Evolutionary conservation across 1,139 yeast genomes (phyloP), one percentile per base, ranked within the genome.

Genomic region (Taiozyma sp.): DNA sequence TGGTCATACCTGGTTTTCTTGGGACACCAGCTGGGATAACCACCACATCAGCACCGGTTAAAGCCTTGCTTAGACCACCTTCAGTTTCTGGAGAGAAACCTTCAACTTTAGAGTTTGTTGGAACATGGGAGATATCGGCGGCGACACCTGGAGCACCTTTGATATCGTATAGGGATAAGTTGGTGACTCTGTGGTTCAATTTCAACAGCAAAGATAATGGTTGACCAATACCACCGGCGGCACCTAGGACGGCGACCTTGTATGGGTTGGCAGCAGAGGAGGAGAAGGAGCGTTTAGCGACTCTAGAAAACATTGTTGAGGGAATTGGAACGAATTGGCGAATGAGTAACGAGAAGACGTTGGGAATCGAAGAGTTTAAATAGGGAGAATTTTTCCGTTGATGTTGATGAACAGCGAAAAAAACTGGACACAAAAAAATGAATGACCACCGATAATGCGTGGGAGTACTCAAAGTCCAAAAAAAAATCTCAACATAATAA

Each of bases 11-110:
- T 60, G 98, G 98, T 79, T 93, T 93, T 80, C 99, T 88, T 74
- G 99, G 99, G 53, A 93, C 97, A 75, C 99, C 99, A 54, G 99
- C 99, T 65, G 99, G 98, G 71, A 93, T 92, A 62, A 93, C 78
- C 54, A 93, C 96, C 60, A 93, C 83, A 66, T 93, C 95, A 48
- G 96, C 79, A 59, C 82, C 93, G 59, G 82, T 78, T 64, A 93
- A 78, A 49, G 98, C 89, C 53, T 74, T 72, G 63, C 83, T 80
- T 66, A 93, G 79, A 49, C 96, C 97, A 53, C 84, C 84, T 44
- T 64, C 65, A 66, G 84, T 83, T 66, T 90, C 96, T 59, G 97
- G 96, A 57, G 89, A 80, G 77, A 76, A 88, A 49, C 97, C 95
- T 62, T 80, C 75, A 59, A 92, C 96, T 50, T 78, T 78, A 54